Evolutionary conservation across 2,329 filamentous ascomycete genomes (phyloP).

Genomic region (Macroventuria anomochaeta): DNA sequence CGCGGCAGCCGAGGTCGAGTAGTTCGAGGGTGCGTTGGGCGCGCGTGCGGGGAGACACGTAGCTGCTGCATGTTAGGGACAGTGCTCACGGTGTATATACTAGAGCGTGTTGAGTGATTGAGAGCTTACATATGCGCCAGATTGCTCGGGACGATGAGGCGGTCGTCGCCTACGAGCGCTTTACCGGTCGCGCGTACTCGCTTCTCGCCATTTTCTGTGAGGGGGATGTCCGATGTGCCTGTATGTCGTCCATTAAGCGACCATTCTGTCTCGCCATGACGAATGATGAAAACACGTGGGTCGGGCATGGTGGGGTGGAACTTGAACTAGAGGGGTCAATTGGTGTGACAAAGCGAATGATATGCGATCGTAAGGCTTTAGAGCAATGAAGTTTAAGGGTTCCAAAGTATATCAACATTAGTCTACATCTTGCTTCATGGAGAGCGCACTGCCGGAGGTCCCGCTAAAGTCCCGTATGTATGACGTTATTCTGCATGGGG

Average conservation of each 20-base stretch:
- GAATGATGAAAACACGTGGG: constrained; percentile 62
- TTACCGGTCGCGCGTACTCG: constrained; percentile 70
- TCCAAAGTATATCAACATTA: not conserved
- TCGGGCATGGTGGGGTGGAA: constrained; percentile 46
- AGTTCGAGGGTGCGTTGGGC: constrained; percentile 92
- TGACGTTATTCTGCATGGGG: constrained; percentile 10
- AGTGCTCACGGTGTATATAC: no score
- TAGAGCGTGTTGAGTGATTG: not conserved
- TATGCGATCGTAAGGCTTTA: not conserved
- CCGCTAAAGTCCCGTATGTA: constrained; percentile 7
- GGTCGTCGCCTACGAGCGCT: constrained; percentile 82
- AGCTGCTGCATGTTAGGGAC: constrained; percentile 54
- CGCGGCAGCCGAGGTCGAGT: constrained; percentile 74
- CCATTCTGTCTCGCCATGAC: constrained; percentile 96
- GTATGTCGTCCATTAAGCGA: constrained; percentile 82
- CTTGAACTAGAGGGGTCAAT: not conserved
- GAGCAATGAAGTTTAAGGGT: not conserved
- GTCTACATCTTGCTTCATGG: constrained; percentile 8
- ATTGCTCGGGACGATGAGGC: constrained; percentile 82
- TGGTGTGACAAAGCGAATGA: not conserved
- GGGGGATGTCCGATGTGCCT: constrained; percentile 81
- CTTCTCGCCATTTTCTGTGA: constrained; percentile 75
- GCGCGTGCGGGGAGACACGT: constrained; percentile 84
- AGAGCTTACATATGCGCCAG: constrained; percentile 77
- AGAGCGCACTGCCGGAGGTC: not conserved